Conservation (phyloP, 495 filamentous ascomycete species). For the Aspergillus indologenus region DNA sequence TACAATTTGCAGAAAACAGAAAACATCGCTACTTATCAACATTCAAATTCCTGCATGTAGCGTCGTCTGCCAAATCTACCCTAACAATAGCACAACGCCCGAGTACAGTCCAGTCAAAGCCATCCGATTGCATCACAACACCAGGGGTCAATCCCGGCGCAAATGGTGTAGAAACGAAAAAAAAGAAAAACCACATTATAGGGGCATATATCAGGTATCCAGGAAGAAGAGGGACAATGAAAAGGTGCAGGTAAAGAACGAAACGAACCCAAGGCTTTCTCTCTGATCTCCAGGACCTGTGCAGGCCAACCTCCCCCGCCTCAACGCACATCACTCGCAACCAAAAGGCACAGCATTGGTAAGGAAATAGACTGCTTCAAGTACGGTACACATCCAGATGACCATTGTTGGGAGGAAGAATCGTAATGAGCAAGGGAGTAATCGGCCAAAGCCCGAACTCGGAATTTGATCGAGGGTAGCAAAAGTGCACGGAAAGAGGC, state of each 20-base stretch:
- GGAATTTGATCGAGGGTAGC: constrained; percentile 4
- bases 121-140: constrained; percentile 7
- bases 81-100: constrained; percentile 9
- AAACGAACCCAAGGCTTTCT: constrained; percentile 12
- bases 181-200: constrained; percentile 17
- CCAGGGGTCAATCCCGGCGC: constrained; percentile 5
- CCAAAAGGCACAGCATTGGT: constrained; percentile 21
- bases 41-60: constrained; percentile 3
- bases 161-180: constrained; percentile 9
- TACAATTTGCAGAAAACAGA: too few relatives aligned
- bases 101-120: constrained; percentile 1
- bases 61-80: constrained; percentile 9
- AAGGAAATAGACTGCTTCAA: constrained; percentile 13
- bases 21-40: background rate
- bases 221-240: constrained; percentile 18
- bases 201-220: constrained; percentile 29
- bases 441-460: constrained; percentile 10
- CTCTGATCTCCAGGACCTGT: constrained; percentile 20
- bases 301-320: constrained; percentile 5
- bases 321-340: constrained; percentile 14
- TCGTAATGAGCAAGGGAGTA: constrained; percentile 4
- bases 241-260: constrained; percentile 15
- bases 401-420: constrained; percentile 8
- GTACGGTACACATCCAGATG: constrained; percentile 25
- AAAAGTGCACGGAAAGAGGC: constrained; percentile 5